phyloP scores from a whole-genome alignment of 2,329 filamentous ascomycete genomes.

The Neofusicoccum sp. region DNA sequence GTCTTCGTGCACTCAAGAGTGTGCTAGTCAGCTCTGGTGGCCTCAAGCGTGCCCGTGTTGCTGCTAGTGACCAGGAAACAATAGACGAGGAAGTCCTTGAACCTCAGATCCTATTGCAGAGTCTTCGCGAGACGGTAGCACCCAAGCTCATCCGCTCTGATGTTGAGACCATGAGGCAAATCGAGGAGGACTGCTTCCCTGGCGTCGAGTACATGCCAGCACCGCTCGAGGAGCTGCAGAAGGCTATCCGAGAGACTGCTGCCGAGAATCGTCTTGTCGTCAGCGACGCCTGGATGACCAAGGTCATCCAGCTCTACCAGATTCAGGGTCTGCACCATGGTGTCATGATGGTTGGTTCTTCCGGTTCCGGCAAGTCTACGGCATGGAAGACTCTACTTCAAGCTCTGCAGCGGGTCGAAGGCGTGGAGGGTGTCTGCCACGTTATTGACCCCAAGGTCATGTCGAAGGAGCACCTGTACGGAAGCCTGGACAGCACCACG shows the following conservation, averaged over 20 bases:
- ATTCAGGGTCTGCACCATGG: slow-evolving; percentile 97
- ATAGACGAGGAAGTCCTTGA: slow-evolving; percentile 71
- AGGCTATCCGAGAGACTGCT: slow-evolving; percentile 79
- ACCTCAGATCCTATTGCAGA: slow-evolving; percentile 97
- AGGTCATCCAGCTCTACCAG: slow-evolving; percentile 93
- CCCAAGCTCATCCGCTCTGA: slow-evolving; percentile 94
- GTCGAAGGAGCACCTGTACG: slow-evolving; percentile 97
- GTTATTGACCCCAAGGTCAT: slow-evolving; percentile 99
- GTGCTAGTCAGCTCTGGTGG: slow-evolving; percentile 97
- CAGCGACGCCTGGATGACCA: slow-evolving; percentile 95
- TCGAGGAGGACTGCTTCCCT: slow-evolving; percentile 85
- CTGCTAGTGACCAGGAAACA: slow-evolving; percentile 43
- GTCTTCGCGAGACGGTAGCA: slow-evolving; percentile 95
- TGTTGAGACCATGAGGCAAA: slow-evolving; percentile 80
- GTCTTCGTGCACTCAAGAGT: slow-evolving; percentile 94
- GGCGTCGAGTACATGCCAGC: slow-evolving; percentile 91
- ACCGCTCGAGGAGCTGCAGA: slow-evolving; percentile 73
- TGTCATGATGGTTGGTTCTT: slow-evolving; percentile 99
- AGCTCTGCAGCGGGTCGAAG: slow-evolving; percentile 86
- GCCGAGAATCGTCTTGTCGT: slow-evolving; percentile 83
- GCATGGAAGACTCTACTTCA: slow-evolving; percentile 92
- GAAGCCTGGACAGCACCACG: slow-evolving; percentile 92
- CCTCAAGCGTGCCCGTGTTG: slow-evolving; percentile 75
- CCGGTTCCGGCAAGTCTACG: slow-evolving; percentile 93
- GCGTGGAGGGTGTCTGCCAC: slow-evolving; percentile 89